Evolutionary conservation across 495 filamentous ascomycete genomes (phyloP), one percentile per base, ranked within the genome.

Genomic region (Penicillium angulare): DNA sequence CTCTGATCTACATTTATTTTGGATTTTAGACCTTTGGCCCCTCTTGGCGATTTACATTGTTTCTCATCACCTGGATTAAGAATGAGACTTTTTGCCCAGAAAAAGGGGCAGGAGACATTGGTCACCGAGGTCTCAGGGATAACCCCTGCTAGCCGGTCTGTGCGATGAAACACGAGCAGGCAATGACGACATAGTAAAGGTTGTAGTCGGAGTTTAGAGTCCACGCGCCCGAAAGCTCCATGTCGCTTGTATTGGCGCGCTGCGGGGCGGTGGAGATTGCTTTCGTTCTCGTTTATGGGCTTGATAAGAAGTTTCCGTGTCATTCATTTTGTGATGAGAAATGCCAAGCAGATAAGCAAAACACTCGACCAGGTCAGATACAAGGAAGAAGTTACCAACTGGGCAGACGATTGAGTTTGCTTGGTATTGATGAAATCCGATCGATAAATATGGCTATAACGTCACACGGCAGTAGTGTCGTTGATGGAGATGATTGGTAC

Each of bases 241-340:
- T 5, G 52, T 55, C 56, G 56, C 52, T 55, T 55, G 56, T 55
- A 52, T 59, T 59, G 48, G 29, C 52, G 56, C 56, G 56, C 29
- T 59, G 56, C 48, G 56, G 56, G 52, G 56, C 51, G 12, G 47
- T 17, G 7, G 22, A n/a, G 40, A 29, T 13, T 22, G 36, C 7
- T 35, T 35, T 22, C 9, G 36, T 39, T 39, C 10, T 20, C 7
- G 17, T 18, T 38, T 8, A 20, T 31, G 27, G 13, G 27, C 13
- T 12, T 12, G 27, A 31, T 31, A 12, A 31, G 27, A 31, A 9
- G 27, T 31, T 31, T n/a, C n/a, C n/a, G n/a, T n/a, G n/a, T n/a
- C n/a, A n/a, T n/a, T n/a, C n/a, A n/a, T n/a, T n/a, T n/a, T n/a
- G n/a, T n/a, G n/a, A n/a, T n/a, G n/a, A n/a, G n/a, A n/a, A n/a